These are phyloP conservation scores for Calonectria pauciramosa DNA, from an alignment of 2,329 filamentous ascomycete genomes.

Conservation along the genomic window DNA sequence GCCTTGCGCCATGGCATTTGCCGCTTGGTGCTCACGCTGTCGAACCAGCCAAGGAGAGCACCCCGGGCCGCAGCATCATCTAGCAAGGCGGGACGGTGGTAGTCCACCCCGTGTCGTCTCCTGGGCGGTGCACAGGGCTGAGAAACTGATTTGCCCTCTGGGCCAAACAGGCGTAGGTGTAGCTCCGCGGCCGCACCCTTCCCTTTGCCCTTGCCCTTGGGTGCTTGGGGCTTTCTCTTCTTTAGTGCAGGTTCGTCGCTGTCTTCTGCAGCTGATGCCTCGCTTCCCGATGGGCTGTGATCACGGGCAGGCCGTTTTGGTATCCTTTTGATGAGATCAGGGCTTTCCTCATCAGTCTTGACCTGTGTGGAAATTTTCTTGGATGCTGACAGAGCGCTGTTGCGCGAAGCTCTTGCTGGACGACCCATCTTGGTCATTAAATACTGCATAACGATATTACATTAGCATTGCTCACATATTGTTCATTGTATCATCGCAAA, in stretches of 20 bases:
- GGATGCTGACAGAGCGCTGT: slow-evolving; percentile 37
- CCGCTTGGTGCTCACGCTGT: slow-evolving; percentile 60
- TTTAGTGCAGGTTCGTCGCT: slow-evolving; percentile 38
- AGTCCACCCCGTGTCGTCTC: slow-evolving; percentile 55
- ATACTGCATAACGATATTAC: neutral
- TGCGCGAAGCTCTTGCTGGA: slow-evolving; percentile 35
- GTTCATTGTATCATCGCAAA: neutral
- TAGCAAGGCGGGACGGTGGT: slow-evolving; percentile 66
- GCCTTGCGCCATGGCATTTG: slow-evolving; percentile 72
- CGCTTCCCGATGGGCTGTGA: slow-evolving; percentile 40
- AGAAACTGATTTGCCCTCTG: neutral
- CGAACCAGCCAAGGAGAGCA: slow-evolving; percentile 66
- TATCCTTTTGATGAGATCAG: neutral
- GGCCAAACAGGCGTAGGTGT: slow-evolving; percentile 36
- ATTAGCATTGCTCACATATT: neutral
- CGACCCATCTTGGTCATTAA: slow-evolving; percentile 24
- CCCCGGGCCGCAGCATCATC: slow-evolving; percentile 49
- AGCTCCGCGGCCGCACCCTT: slow-evolving; percentile 29
- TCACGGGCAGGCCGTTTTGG: slow-evolving; percentile 31
- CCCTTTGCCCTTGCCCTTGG: slow-evolving; percentile 32
- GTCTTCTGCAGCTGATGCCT: slow-evolving; percentile 37
- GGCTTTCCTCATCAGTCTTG: slow-evolving; percentile 26
- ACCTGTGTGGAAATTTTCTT: slow-evolving; percentile 39
- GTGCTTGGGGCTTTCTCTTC: slow-evolving; percentile 37
- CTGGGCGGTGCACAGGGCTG: slow-evolving; percentile 33